phyloP scores from a whole-genome alignment of 768 basidiomycete species.

The Kwoniella sp. region DNA sequence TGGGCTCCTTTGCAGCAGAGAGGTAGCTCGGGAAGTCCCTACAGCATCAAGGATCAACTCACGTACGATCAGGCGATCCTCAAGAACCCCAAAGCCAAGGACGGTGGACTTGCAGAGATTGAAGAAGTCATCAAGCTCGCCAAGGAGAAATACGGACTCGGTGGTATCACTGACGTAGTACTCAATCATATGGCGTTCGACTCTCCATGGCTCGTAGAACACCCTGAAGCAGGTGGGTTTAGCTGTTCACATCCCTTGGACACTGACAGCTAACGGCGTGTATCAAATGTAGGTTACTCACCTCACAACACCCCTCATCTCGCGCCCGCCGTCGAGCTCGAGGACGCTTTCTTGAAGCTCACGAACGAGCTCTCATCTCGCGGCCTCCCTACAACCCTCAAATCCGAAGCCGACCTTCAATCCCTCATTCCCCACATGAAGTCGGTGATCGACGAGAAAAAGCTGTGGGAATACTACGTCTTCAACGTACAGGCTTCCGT shows the following conservation, averaged over 20 bases:
- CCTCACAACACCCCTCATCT: conserved; percentile 90
- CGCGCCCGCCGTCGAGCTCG: conserved; percentile 86
- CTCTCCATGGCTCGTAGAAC: conserved; percentile 83
- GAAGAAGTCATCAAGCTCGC: conserved; percentile 63
- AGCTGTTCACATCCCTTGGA: neutral
- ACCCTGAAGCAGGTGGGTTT: conserved; percentile 86
- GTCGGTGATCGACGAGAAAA: conserved; percentile 65
- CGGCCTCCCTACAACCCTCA: conserved; percentile 73
- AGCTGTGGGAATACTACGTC: conserved; percentile 94
- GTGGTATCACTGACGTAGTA: conserved; percentile 92
- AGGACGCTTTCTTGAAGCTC: conserved; percentile 80
- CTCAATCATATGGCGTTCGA: conserved; percentile 97
- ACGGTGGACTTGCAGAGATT: conserved; percentile 65
- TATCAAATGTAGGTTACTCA: conserved; percentile 69
- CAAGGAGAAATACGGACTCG: conserved; percentile 80
- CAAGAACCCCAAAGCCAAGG: conserved; percentile 52
- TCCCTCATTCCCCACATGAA: conserved; percentile 68
- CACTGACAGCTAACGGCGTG: neutral
- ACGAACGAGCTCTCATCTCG: conserved; percentile 67
- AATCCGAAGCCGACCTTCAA: conserved; percentile 70
- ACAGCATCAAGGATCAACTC: conserved; percentile 86
- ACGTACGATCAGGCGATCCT: conserved; percentile 80
- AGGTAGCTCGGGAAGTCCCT: conserved; percentile 86
- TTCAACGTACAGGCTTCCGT: conserved; percentile 70
- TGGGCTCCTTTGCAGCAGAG: conserved; percentile 93